Evolutionary conservation across 2,329 filamentous ascomycete genomes (phyloP).

Genomic region (Fragosphaeria purpurea): DNA sequence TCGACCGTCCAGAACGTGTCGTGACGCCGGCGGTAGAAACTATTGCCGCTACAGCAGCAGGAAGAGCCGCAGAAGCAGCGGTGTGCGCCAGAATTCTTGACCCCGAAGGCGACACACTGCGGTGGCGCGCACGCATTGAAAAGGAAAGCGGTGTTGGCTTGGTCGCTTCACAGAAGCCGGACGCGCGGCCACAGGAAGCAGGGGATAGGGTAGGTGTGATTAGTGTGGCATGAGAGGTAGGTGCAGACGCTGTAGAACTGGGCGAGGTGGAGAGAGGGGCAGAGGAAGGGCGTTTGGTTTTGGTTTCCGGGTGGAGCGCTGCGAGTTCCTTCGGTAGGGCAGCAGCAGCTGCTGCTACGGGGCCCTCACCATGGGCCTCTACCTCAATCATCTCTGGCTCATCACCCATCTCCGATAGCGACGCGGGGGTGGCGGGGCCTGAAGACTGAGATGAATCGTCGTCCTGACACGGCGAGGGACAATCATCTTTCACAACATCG

Average conservation of each 20-base stretch:
- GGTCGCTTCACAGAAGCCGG: background rate
- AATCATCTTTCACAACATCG: constrained; percentile 2
- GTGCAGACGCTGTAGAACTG: background rate
- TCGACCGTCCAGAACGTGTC: too few species aligned
- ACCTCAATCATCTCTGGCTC: constrained; percentile 4
- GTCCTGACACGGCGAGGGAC: constrained; percentile 20
- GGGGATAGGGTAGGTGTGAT: background rate
- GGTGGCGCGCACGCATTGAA: constrained; percentile 18
- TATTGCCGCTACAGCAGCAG: too few species aligned
- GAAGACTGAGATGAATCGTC: constrained; percentile 35
- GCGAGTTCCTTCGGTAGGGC: background rate
- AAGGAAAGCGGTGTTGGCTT: constrained; percentile 1
- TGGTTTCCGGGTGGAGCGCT: background rate
- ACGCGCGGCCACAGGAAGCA: constrained; percentile 4
- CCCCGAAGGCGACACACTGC: constrained; percentile 19
- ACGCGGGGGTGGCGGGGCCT: constrained; percentile 33
- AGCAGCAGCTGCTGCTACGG: background rate
- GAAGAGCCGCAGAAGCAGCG: background rate
- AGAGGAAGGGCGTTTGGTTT: background rate
- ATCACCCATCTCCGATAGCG: constrained; percentile 28
- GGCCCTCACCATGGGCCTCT: too few species aligned
- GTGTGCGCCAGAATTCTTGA: constrained; percentile 21
- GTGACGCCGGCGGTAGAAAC: background rate
- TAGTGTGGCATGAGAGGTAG: background rate
- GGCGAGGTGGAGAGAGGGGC: background rate